Base-by-base conservation (phyloP, 2,329 filamentous ascomycete genomes). In the Epichloe glyceriae region DNA sequence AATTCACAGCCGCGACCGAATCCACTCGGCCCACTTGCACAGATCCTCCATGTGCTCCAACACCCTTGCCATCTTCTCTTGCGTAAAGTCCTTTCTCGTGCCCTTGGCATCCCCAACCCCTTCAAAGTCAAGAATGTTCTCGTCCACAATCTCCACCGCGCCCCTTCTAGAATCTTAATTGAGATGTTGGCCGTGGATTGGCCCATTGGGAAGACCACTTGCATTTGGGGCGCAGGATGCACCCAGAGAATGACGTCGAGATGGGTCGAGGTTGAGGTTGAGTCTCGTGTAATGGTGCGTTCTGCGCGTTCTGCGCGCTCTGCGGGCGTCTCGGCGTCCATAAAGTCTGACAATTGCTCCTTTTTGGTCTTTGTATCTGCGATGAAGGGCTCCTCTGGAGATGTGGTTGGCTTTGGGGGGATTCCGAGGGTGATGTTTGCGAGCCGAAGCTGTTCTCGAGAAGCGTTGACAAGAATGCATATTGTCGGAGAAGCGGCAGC, bases 401-500 rank as follows among this genome's bases (percentile, higher is more conserved):
- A 12, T 1, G 22, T 14, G 19, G 38, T 17, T 20, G 49, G 51
- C 22, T n/a, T 10, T 56, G 39, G 7, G 15, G 38, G 3, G 40
- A 20, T n/a, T 20, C 19, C 3, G 51, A 20, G 56, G 43, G 22
- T 39, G 12, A 51, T 6, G 59, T 64, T 44, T 61, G 63, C 4
- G 67, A 60, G 37, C 70, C 71, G 59, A 88, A 85, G 51, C 75
- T 80, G 47, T 77, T 79, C 50, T 74, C 69, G 3, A 91, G 71
- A 2, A 93, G 65, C 0, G 73, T 78, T 1, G 80, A 80, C 4
- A 88, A 70, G 56, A 85, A 81, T 0, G 84, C 83, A 60, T 88
- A 93, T 62, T 93, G 87, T 14, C 88, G 75, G 15, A 93, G 70
- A 4, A 76, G 71, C 0, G 87, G 86, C n/a, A 94, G 72, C 61